Conservation (phyloP, 2,329 filamentous ascomycete species). For the Aspergillus awamori region DNA sequence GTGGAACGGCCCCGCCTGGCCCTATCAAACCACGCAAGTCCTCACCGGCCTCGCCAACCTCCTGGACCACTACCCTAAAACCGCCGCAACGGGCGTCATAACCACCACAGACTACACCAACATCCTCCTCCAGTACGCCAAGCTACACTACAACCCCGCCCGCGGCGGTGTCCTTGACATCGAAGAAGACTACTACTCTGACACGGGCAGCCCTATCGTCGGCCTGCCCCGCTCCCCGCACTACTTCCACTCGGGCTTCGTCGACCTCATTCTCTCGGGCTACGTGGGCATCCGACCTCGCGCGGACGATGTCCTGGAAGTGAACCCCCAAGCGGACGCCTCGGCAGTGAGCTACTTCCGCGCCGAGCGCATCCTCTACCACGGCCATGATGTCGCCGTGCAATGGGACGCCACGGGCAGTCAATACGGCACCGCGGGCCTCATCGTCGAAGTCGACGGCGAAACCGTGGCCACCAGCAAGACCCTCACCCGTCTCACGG, state of each 20-base stretch:
- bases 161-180: constrained; percentile 38
- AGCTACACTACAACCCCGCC: constrained; percentile 42
- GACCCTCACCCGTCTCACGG: constrained; percentile 14
- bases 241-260: constrained; percentile 52
- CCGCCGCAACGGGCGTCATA: constrained; percentile 17
- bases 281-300: constrained; percentile 48
- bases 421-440: constrained; percentile 16
- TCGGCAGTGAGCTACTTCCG: constrained; percentile 44
- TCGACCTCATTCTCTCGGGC: constrained; percentile 46
- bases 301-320: constrained; percentile 42
- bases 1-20: constrained; percentile 52
- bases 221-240: constrained; percentile 48
- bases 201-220: constrained; percentile 46
- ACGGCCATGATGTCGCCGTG: constrained; percentile 46
- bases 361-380: constrained; percentile 46
- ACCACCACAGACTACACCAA: constrained; percentile 39
- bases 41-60: constrained; percentile 47
- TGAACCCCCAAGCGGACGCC: constrained; percentile 43
- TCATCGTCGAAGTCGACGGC: constrained; percentile 22
- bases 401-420: constrained; percentile 42
- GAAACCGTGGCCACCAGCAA: constrained; percentile 14
- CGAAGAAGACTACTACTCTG: constrained; percentile 50
- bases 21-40: constrained; percentile 48
- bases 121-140: constrained; percentile 44
- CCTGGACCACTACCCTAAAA: constrained; percentile 45